Evolutionary conservation across 805 yeast species (phyloP), one percentile per base, ranked within the genome.

Genomic region (Lachancea waltii): DNA sequence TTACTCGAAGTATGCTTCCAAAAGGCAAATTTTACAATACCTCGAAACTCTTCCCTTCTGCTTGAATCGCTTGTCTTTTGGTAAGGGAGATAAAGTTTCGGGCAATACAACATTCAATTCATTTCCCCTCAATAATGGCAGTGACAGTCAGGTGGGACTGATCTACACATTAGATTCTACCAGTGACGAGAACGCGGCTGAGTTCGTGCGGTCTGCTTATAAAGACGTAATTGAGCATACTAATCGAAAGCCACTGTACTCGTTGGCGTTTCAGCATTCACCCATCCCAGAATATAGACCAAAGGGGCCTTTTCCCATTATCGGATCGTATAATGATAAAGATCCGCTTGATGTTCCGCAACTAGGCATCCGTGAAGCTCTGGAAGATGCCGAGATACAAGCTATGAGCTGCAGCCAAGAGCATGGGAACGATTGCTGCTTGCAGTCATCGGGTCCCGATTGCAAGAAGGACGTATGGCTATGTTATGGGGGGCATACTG

Each of bases 381-480:
- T 80, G 14, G 64, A 62, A 14, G 58, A 64, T 4, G 43, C 69
- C 3, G 73, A 76, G 1, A 75, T 79, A 2, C 63, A 68, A 30
- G 79, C 72, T 0, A 68, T 73, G 2, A 69, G 79, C 40, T 82
- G 78, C 19, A 86, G 86, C 0, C 81, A 77, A 43, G 85, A 80
- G 46, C 85, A 79, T 53, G 73, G 75, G 36, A 80, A 80, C 52
- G 85, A 79, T 42, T 79, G 73, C 51, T 80, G 86, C 53, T 54
- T 68, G 23, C 70, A 72, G 36, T 44, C 57, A 1, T 53, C 52
- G 22, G 48, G 35, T 6, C 15, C 31, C 3, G 19, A 33, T 3
- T 38, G 28, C 9, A 33, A 35, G 0, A 49, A 51, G 40, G 69
- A 58, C 45, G 60, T 63, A 37, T 76, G 83, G 82, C 57, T 80